These are phyloP conservation scores for Durotheca rogersii DNA, from an alignment of 495 filamentous ascomycete species.

Conservation along the genomic window DNA sequence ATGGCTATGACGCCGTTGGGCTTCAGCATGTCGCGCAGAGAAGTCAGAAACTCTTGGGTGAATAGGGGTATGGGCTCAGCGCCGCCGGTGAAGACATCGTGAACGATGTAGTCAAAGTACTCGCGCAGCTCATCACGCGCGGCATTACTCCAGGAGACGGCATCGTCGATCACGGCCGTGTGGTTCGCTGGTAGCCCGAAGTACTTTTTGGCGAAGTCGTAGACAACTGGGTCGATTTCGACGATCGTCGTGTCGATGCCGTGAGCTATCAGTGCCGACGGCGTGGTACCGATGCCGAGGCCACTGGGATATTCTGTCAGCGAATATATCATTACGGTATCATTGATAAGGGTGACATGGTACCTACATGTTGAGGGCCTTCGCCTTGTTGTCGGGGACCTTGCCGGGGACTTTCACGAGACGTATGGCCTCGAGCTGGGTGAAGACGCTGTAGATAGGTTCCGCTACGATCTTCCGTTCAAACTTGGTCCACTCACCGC, in stretches of 20 bases:
- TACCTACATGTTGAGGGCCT: constrained; percentile 79
- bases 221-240: constrained; percentile 88
- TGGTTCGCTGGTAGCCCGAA: constrained; percentile 80
- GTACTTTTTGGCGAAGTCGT: constrained; percentile 76
- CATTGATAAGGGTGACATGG: not conserved
- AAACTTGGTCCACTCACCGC: constrained; percentile 83
- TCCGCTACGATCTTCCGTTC: constrained; percentile 61
- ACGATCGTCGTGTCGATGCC: constrained; percentile 90
- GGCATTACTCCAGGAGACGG: constrained; percentile 68
- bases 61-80: constrained; percentile 88
- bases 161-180: constrained; percentile 78
- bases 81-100: constrained; percentile 98
- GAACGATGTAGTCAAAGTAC: constrained; percentile 86
- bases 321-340: not conserved
- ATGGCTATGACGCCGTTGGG: constrained; percentile 85
- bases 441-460: constrained; percentile 90
- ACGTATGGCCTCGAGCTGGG: constrained; percentile 87
- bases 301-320: constrained; percentile 58
- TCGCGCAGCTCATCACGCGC: constrained; percentile 39
- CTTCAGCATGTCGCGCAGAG: constrained; percentile 67
- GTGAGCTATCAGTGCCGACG: constrained; percentile 79
- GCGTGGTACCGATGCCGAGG: constrained; percentile 87
- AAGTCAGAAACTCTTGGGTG: constrained; percentile 75
- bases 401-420: constrained; percentile 63
- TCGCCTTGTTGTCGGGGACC: constrained; percentile 62